A percentile compares a stretch with the other conserved stretches of the same genome.
Evolutionary conservation across 179 eudicot species (phyloP).

Genomic region (Silene coronaria): DNA sequence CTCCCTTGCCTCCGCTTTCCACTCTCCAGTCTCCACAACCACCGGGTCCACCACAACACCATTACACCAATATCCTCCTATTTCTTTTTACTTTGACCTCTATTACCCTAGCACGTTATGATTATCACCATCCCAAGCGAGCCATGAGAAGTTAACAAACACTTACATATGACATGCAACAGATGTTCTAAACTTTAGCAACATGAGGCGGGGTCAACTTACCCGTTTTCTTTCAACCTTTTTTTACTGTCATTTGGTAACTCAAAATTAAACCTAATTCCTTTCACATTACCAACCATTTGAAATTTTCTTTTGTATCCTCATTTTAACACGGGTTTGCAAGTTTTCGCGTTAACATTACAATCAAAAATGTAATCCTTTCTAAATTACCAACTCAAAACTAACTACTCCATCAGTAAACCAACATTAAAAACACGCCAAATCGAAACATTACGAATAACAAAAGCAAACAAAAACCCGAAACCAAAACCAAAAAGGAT

Average conservation of each 20-base stretch:
- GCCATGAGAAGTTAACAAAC: neutral
- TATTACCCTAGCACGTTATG: no score
- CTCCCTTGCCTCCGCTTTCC: no score
- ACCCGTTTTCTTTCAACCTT: neutral
- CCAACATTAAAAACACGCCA: neutral
- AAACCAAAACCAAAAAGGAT: neutral
- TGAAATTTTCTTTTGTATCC: no score
- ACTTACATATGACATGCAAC: neutral
- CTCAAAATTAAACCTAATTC: neutral
- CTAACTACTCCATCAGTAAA: neutral
- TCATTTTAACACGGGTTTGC: no score
- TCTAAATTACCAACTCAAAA: neutral
- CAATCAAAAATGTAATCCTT: neutral
- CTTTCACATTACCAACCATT: neutral
- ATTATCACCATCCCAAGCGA: no score
- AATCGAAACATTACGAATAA: neutral
- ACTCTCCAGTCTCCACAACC: no score
- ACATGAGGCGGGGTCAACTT: neutral
- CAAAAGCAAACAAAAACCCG: neutral
- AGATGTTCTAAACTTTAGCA: neutral
- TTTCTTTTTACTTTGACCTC: no score
- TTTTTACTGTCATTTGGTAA: neutral
- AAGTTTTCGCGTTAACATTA: neutral
- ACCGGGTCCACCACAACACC: no score
- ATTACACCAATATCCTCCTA: no score